phyloP scores from a whole-genome alignment of 495 filamentous ascomycete genomes.

The Clavariopsis aquatica region DNA sequence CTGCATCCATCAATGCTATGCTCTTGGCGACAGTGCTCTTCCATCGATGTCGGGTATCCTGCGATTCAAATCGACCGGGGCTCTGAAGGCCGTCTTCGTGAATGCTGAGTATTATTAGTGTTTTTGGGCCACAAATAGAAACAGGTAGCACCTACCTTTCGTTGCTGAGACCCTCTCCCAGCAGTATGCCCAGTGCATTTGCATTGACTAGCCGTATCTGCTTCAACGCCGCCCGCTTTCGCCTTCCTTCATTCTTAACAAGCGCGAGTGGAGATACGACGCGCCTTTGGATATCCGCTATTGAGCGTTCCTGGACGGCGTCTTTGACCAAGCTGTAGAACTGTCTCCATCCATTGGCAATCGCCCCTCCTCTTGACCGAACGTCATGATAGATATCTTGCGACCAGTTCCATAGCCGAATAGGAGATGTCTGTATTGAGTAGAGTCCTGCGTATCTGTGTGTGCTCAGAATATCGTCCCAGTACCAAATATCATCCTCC shows the following conservation, averaged over 20 bases:
- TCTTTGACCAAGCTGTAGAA: constrained; percentile 81
- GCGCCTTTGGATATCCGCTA: constrained; percentile 59
- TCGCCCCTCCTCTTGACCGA: constrained; percentile 47
- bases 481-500: constrained; percentile 85
- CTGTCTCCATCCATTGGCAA: constrained; percentile 63
- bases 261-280: constrained; percentile 71
- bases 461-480: constrained; percentile 80
- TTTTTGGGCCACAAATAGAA: neutral
- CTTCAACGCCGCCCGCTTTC: constrained; percentile 67
- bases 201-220: constrained; percentile 73
- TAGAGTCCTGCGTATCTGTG: constrained; percentile 72
- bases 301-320: constrained; percentile 64
- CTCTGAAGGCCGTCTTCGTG: constrained; percentile 46
- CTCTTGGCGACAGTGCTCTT: constrained; percentile 68
- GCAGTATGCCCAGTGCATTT: constrained; percentile 80
- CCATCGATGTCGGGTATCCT: constrained; percentile 62
- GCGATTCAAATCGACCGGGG: constrained; percentile 44
- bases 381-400: constrained; percentile 64
- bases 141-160: constrained; percentile 41
- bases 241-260: constrained; percentile 66
- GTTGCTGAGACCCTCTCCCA: constrained; percentile 72
- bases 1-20: constrained; percentile 76
- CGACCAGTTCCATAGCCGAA: constrained; percentile 66
- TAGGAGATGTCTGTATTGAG: constrained; percentile 76
- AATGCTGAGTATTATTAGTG: constrained; percentile 16